These are phyloP conservation scores for Penicillium malachiteum DNA, from an alignment of 495 filamentous ascomycete genomes.

Conservation along the genomic window DNA sequence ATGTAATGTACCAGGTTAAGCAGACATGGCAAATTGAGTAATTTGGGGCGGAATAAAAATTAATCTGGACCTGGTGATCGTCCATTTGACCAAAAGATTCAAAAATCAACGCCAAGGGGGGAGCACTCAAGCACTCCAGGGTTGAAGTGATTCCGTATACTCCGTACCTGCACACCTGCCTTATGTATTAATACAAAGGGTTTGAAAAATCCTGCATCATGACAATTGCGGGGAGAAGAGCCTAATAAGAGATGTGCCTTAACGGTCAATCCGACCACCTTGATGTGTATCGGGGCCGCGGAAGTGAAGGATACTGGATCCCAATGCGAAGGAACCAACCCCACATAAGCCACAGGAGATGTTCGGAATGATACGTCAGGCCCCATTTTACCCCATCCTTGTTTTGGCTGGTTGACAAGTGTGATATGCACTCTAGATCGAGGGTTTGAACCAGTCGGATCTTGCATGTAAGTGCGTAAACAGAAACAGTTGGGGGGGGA, in stretches of 20 bases:
- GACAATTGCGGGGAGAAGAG: neutral
- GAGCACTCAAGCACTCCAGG: too few species aligned
- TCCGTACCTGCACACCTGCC: constrained; percentile 16
- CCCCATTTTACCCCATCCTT: constrained; percentile 6
- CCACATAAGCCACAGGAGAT: constrained; percentile 4
- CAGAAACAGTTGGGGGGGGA: neutral
- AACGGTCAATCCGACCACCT: neutral
- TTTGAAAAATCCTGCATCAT: neutral
- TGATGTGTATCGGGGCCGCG: constrained; percentile 1
- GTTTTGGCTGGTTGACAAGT: constrained; percentile 13
- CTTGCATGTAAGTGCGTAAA: constrained; percentile 9
- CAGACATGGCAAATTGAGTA: neutral
- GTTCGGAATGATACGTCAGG: constrained; percentile 21
- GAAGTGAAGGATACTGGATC: constrained; percentile 16
- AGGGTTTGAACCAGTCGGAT: constrained; percentile 21
- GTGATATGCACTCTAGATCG: constrained; percentile 25
- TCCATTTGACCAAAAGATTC: constrained; percentile 3
- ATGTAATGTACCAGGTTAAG: neutral
- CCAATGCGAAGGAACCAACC: constrained; percentile 5
- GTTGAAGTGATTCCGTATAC: too few species aligned
- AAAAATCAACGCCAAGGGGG: neutral
- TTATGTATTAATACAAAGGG: neutral
- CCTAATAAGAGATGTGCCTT: neutral
- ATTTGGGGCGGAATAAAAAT: constrained; percentile 5
- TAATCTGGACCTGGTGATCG: constrained; percentile 18